Evolutionary conservation across 176 grass and related monocot genomes (phyloP).

Genomic region (Aegilops umbellulata): DNA sequence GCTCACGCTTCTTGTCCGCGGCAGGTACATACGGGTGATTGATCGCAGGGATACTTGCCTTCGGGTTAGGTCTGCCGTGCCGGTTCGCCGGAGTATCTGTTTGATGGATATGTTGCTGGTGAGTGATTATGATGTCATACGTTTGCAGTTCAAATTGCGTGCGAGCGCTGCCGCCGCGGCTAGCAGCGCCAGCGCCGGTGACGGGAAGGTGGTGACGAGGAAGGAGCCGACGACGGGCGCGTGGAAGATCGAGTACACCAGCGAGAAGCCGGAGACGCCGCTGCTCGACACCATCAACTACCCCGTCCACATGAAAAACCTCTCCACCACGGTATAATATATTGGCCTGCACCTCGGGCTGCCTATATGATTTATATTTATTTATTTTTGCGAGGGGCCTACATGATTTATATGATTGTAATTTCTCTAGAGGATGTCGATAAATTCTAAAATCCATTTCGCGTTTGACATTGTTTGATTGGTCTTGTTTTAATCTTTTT

Average conservation of each 20-base stretch:
- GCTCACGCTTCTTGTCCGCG: constrained; percentile 29
- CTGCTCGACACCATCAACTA: constrained; percentile 82
- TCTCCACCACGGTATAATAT: constrained; percentile 46
- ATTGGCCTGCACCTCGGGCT: not conserved
- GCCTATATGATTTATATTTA: too few relatives aligned
- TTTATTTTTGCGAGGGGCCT: too few relatives aligned
- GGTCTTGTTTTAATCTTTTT: too few relatives aligned
- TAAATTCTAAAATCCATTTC: too few relatives aligned
- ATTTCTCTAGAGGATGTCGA: too few relatives aligned
- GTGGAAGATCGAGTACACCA: constrained; percentile 64
- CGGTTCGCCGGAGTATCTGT: not conserved
- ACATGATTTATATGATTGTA: too few relatives aligned
- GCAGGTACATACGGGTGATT: constrained; percentile 34
- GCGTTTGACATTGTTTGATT: too few relatives aligned
- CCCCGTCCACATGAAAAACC: constrained; percentile 94
- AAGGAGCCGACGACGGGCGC: constrained; percentile 26
- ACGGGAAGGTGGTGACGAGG: constrained; percentile 39
- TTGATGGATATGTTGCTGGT: not conserved
- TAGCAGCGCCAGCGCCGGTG: not conserved
- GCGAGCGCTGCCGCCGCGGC: constrained; percentile 35
- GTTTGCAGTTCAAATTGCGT: constrained; percentile 52
- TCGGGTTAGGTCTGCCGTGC: not conserved
- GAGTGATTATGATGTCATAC: too few relatives aligned
- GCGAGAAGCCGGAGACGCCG: constrained; percentile 78
- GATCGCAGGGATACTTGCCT: not conserved